These are phyloP conservation scores for Spathaspora passalidarum DNA, from an alignment of 805 yeast genomes.

Conservation along the genomic window DNA sequence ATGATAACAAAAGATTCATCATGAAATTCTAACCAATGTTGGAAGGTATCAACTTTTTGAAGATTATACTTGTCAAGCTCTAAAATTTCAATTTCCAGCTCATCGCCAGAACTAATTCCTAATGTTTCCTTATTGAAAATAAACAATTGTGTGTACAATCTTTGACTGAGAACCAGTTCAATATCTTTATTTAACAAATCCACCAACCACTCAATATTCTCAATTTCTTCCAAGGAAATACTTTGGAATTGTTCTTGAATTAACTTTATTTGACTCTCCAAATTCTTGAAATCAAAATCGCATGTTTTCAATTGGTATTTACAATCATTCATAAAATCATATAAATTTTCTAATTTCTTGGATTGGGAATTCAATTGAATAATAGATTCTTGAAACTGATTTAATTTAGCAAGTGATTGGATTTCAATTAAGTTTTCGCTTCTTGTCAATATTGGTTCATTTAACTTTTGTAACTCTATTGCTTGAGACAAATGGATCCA, in stretches of 20 bases:
- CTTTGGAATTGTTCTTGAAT: slow-evolving; percentile 15
- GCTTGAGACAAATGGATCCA: slow-evolving; percentile 58
- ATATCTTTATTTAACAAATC: slow-evolving; percentile 23
- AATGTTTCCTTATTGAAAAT: slow-evolving; percentile 1
- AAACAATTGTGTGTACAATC: slow-evolving; percentile 16
- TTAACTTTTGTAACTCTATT: slow-evolving; percentile 41
- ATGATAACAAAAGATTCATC: slow-evolving; percentile 32
- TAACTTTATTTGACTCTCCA: slow-evolving; percentile 10
- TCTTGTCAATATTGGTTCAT: slow-evolving; percentile 22
- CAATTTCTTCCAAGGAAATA: slow-evolving; percentile 16
- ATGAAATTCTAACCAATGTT: slow-evolving; percentile 35
- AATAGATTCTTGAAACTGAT: slow-evolving; percentile 21
- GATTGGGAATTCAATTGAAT: slow-evolving; percentile 17
- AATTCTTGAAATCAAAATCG: slow-evolving; percentile 10
- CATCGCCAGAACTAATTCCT: background rate
- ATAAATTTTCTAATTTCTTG: slow-evolving; percentile 15
- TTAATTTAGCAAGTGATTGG: slow-evolving; percentile 19
- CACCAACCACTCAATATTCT: slow-evolving; percentile 16
- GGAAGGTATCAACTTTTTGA: slow-evolving; percentile 1
- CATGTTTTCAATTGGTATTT: slow-evolving; percentile 17
- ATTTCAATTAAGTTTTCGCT: slow-evolving; percentile 25
- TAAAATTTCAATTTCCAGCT: background rate
- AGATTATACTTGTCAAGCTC: slow-evolving; percentile 6
- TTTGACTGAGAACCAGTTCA: slow-evolving; percentile 15
- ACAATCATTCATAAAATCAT: slow-evolving; percentile 13